Conservation (phyloP, 148 eudicot genomes). For the Polygonum maritimum region DNA sequence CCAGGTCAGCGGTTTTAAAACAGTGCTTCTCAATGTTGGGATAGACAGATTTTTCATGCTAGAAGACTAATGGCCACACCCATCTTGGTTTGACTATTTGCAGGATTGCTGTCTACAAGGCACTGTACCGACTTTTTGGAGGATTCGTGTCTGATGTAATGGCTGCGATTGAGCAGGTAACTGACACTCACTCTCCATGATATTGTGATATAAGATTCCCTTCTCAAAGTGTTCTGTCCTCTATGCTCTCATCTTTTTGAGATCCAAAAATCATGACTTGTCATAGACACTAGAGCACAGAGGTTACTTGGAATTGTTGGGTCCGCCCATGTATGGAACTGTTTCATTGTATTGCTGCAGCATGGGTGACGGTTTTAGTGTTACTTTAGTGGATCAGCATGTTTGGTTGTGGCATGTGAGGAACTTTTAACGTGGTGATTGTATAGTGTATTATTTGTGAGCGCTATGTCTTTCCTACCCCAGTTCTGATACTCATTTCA, state of each 20-base stretch:
- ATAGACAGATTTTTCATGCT: not conserved
- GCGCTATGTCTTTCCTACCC: not conserved
- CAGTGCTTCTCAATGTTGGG: not conserved
- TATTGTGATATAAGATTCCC: not conserved
- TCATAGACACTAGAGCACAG: not conserved
- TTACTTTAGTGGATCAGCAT: not conserved
- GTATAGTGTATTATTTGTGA: not conserved
- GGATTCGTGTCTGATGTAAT: constrained; percentile 96
- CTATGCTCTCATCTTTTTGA: not conserved
- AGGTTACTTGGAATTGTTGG: not conserved
- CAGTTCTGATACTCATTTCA: not conserved
- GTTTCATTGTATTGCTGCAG: not conserved
- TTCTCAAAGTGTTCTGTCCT: not conserved
- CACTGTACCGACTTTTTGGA: constrained; percentile 91
- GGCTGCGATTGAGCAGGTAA: constrained; percentile 94
- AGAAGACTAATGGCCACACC: not conserved
- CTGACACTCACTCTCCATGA: not conserved
- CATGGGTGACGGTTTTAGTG: not conserved
- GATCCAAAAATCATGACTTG: not conserved
- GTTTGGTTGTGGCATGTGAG: not conserved
- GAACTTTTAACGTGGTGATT: not conserved
- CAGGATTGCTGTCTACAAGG: constrained; percentile 96
- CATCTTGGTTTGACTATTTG: constrained; percentile 12
- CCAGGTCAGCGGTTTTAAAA: constrained; percentile 44
- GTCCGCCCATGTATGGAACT: not conserved